Evolutionary conservation across 2,329 filamentous ascomycete genomes (phyloP).

Genomic region (Escovopsis weberi): DNA sequence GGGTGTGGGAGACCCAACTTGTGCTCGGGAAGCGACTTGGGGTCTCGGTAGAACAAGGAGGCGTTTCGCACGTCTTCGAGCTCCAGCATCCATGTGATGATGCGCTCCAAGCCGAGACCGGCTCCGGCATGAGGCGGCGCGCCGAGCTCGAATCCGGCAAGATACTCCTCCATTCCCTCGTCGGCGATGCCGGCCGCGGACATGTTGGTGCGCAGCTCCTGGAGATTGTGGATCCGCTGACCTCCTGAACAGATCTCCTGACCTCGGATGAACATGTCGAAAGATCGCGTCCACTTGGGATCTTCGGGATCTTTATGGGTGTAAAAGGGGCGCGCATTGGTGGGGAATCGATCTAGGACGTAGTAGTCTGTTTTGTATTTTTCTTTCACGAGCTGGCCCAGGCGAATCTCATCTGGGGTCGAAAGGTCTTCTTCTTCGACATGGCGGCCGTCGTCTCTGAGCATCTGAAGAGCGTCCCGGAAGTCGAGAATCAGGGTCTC

Average conservation of each 20-base stretch:
- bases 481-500: slow-evolving; percentile 74
- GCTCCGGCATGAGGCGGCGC: slow-evolving; percentile 82
- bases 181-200: slow-evolving; percentile 59
- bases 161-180: slow-evolving; percentile 77
- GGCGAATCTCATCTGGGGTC: slow-evolving; percentile 73
- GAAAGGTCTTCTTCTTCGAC: slow-evolving; percentile 63
- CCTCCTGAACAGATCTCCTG: slow-evolving; percentile 89
- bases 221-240: slow-evolving; percentile 77
- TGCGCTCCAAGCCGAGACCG: slow-evolving; percentile 78
- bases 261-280: slow-evolving; percentile 86
- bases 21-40: slow-evolving; percentile 66
- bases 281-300: slow-evolving; percentile 68
- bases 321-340: slow-evolving; percentile 76
- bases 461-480: slow-evolving; percentile 61
- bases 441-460: slow-evolving; percentile 71
- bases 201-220: slow-evolving; percentile 66
- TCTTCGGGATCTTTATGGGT: slow-evolving; percentile 71
- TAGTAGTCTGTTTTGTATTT: slow-evolving; percentile 86
- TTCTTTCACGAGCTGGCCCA: slow-evolving; percentile 73
- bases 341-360: slow-evolving; percentile 85
- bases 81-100: slow-evolving; percentile 73
- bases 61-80: slow-evolving; percentile 82
- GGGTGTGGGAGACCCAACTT: slow-evolving; percentile 61
- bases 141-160: slow-evolving; percentile 76
- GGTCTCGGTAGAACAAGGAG: slow-evolving; percentile 76